Percentiles rank a stretch among this genome's conserved stretches.
phyloP scores from a whole-genome alignment of 2,329 filamentous ascomycete species.

The Scedosporium apiospermum region DNA sequence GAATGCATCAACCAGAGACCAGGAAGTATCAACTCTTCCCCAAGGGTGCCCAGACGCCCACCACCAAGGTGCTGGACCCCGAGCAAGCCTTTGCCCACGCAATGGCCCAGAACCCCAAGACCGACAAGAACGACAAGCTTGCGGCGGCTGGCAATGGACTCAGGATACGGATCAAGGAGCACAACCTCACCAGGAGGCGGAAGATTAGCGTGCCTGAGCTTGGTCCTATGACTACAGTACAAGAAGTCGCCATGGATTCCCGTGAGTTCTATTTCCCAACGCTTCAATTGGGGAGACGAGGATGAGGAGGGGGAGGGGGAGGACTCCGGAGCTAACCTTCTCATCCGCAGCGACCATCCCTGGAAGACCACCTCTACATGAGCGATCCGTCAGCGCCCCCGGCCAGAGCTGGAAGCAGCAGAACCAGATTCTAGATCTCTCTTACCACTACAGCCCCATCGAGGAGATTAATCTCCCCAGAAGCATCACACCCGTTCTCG shows the following conservation, averaged over 20 bases:
- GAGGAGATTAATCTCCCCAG: constrained; percentile 1
- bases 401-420: constrained; percentile 39
- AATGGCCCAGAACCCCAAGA: constrained; percentile 22
- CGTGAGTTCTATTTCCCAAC: constrained; percentile 38
- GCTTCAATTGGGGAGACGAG: not conserved
- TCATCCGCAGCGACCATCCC: constrained; percentile 52
- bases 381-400: constrained; percentile 55
- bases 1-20: constrained; percentile 7
- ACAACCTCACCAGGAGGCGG: constrained; percentile 45
- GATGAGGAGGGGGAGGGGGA: too few relatives aligned
- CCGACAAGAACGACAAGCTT: constrained; percentile 30
- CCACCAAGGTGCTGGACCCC: constrained; percentile 36
- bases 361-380: constrained; percentile 53
- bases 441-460: constrained; percentile 4
- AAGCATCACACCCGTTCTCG: not conserved
- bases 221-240: constrained; percentile 59
- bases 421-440: constrained; percentile 11
- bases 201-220: constrained; percentile 57
- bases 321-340: constrained; percentile 8
- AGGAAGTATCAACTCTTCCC: constrained; percentile 55
- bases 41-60: constrained; percentile 36
- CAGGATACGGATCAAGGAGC: constrained; percentile 47
- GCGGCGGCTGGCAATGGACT: constrained; percentile 28
- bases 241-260: constrained; percentile 60
- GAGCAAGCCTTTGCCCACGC: constrained; percentile 38